A percentile compares a stretch with the other conserved stretches of the same genome.
These are phyloP conservation scores for Aspergillus sp. DNA, from an alignment of 2,329 filamentous ascomycete species.

Conservation along the genomic window DNA sequence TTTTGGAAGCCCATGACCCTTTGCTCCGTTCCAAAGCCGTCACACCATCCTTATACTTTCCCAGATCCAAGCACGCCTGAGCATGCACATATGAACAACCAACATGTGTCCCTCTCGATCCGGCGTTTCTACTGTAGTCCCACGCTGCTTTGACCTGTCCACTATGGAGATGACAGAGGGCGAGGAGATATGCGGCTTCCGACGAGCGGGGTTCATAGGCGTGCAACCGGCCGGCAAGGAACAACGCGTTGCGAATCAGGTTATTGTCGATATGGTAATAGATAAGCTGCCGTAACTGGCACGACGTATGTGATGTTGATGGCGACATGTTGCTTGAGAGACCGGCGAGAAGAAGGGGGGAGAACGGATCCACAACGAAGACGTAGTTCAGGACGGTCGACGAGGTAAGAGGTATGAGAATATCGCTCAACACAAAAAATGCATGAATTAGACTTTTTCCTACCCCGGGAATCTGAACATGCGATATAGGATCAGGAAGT, in stretches of 20 bases:
- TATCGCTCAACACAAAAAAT: constrained; percentile 3
- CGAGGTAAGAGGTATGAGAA: constrained; percentile 3
- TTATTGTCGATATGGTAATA: constrained; percentile 82
- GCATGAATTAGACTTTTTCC: constrained; percentile 9
- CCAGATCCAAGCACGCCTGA: constrained; percentile 73
- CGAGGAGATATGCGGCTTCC: constrained; percentile 74
- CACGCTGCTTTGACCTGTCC: constrained; percentile 79
- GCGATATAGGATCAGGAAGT: constrained; percentile 15
- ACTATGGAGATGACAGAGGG: constrained; percentile 74
- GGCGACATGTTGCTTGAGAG: constrained; percentile 45
- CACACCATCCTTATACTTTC: constrained; percentile 72
- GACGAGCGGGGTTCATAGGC: constrained; percentile 74
- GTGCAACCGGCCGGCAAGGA: constrained; percentile 78
- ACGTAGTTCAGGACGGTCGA: constrained; percentile 2
- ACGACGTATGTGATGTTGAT: constrained; percentile 46
- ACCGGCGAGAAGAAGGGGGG: constrained; percentile 1
- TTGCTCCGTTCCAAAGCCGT: constrained; percentile 74
- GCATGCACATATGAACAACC: constrained; percentile 90
- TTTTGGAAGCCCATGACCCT: constrained; percentile 65
- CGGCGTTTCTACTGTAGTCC: constrained; percentile 66
- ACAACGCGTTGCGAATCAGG: constrained; percentile 80
- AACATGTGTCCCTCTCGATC: constrained; percentile 63
- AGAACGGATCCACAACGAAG: constrained; percentile 1
- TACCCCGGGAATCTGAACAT: background rate
- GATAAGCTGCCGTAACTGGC: constrained; percentile 57